Base-by-base conservation (phyloP, 129 eudicot species). In the Tagetes erecta region DNA sequence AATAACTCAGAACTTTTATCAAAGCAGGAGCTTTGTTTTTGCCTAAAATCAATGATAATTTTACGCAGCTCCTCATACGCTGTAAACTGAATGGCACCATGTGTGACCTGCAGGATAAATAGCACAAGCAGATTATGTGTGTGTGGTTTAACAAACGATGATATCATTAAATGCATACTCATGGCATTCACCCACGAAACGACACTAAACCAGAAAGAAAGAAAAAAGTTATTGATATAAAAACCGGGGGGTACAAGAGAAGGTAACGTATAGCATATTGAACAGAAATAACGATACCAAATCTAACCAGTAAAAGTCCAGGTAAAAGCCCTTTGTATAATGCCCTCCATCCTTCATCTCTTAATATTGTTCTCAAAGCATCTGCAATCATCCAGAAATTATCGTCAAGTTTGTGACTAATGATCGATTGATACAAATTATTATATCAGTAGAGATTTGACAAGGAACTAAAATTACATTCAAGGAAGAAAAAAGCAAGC, bases 291-390 rank as follows among this genome's bases (percentile, higher is more conserved):
- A 60, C 64, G 78, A 52, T 74, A 69, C 72, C 79, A 75, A 83
- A 80, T 63, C 89, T 83, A 81, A 95, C 97, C 96, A 95, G 88
- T 78, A 95, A 91, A 73, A 95, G 99, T 71, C 97, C 88, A 73
- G 99, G 99, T 71, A 81, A 82, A 41, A 95, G 89, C 70, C 99
- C 99, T 84, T 76, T 95, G 88, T 95, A 91, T 40, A 95, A 88
- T 38, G 97, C 94, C 72, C 86, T 82, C 95, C 96, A 91, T 68
- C 99, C 99, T 85, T 95, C 99, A 78, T 95, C 99, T 91, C 80
- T 95, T 87, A 90, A 64, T 76, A 91, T 88, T 70, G 99, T 95
- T 80, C 84, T 82, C 57, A 95, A 64, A 80, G 97, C 97, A 85
- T 91, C 99, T 95, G 88, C 72, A 76, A 73, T 64, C 45, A 55